phyloP scores from a whole-genome alignment of 1,284 basidiomycete genomes.

The Microbotryum saponariae region DNA sequence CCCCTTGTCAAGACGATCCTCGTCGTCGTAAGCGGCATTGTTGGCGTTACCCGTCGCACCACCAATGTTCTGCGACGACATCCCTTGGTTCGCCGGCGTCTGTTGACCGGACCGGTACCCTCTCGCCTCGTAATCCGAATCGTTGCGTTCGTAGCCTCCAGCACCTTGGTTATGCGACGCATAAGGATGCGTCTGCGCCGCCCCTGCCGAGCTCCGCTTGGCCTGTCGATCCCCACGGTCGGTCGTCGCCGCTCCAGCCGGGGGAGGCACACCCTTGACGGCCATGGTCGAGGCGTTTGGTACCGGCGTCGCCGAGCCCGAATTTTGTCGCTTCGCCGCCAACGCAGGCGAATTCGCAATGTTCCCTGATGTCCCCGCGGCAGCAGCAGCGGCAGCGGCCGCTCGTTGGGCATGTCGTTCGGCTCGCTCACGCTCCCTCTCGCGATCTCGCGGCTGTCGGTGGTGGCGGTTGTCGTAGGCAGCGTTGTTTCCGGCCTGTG shows the following conservation, averaged over 20 bases:
- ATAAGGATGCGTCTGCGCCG: constrained; percentile 17
- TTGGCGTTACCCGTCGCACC: constrained; percentile 1
- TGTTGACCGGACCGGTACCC: constrained; percentile 6
- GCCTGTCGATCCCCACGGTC: constrained; percentile 6
- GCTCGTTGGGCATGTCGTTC: constrained; percentile 45
- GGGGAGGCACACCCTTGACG: constrained; percentile 61
- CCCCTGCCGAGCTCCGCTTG: background rate
- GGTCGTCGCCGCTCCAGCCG: constrained; percentile 33
- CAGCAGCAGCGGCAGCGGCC: constrained; percentile 37
- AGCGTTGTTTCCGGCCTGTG: constrained; percentile 34
- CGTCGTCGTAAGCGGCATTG: constrained; percentile 35
- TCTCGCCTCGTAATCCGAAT: constrained; percentile 1
- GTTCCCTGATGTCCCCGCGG: constrained; percentile 28
- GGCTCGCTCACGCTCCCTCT: constrained; percentile 43
- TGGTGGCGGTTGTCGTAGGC: constrained; percentile 39
- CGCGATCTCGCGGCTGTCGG: constrained; percentile 38
- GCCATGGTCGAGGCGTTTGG: constrained; percentile 63
- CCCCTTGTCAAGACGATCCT: constrained; percentile 18
- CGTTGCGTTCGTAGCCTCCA: constrained; percentile 6
- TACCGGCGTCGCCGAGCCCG: constrained; percentile 32
- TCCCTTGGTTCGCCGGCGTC: constrained; percentile 19
- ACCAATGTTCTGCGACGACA: constrained; percentile 16
- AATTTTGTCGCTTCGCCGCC: constrained; percentile 51
- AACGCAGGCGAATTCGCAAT: constrained; percentile 3
- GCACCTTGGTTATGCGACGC: constrained; percentile 8